Conservation (phyloP, 306 rosid genomes). For the Herpetospermum pedunculosum region DNA sequence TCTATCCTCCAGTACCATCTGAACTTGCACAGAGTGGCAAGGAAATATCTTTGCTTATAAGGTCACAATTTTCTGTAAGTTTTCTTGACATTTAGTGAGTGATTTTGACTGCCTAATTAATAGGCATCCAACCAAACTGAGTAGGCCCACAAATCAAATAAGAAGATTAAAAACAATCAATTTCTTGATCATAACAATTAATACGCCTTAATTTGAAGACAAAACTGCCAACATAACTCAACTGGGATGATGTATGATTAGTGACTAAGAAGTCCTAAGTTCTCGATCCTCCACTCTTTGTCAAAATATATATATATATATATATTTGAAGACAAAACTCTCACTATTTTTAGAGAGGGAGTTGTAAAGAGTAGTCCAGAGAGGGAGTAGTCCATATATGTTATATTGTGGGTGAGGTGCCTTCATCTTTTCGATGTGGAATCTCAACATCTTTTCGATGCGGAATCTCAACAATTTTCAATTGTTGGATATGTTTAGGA, state of each 20-base stretch:
- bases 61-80: not conserved
- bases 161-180: not conserved
- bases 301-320: too few relatives aligned
- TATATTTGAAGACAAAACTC: not conserved
- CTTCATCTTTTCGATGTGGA: too few relatives aligned
- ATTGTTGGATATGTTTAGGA: not conserved
- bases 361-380: too few relatives aligned
- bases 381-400: too few relatives aligned
- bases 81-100: not conserved
- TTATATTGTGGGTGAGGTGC: too few relatives aligned
- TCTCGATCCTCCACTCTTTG: too few relatives aligned
- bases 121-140: not conserved
- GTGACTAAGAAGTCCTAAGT: too few relatives aligned
- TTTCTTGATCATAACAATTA: not conserved
- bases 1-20: not conserved
- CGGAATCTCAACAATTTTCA: too few relatives aligned
- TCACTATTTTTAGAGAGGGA: not conserved
- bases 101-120: constrained; percentile 7
- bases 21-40: not conserved
- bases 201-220: not conserved
- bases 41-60: not conserved
- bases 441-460: too few relatives aligned
- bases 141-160: not conserved
- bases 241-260: too few relatives aligned
- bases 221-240: too few relatives aligned